Base-by-base conservation (phyloP, 2,329 filamentous ascomycete genomes). In the Boeremia lycopersici region DNA sequence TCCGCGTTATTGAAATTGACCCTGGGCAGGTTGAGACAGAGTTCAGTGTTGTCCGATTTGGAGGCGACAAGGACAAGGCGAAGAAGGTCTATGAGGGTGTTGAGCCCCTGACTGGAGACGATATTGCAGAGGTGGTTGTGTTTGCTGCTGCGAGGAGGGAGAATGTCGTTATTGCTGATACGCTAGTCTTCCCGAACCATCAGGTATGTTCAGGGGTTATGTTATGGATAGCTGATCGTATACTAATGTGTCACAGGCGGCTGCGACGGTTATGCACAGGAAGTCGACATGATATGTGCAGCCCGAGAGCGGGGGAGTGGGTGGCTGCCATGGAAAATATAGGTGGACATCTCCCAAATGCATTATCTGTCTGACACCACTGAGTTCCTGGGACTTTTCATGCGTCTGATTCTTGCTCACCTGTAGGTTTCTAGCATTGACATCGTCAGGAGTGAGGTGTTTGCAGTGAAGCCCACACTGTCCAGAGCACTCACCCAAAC, bases 1-100 rank as follows among this genome's bases (percentile, higher is more conserved):
- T 96, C 59, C 81, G 93, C 51, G 82, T 96, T 57, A 96, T 96
- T 59, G 90, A 91, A 75, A 83, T 97, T 68, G 93, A 96, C 69
- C 93, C 93, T 0, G 93, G 93, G 25, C 92, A 96, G 78, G 92
- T 96, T 41, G 91, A 96, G 82, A 96, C 93, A 39, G 90, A 97
- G 73, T 96, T 97, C 77, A 93, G 89, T 2, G 81, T 96, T 15
- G 90, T 96, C 36, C 83, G 93, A 57, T 96, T 95, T 75, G 87
- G 90, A 60, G 93, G 93, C 5, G 93, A 97, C 74, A 93, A 93
- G 81, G 73, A 82, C 57, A 96, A 96, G 81, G 93, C 93, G 4
- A 90, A 95, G 79, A 89, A 90, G 45, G 91, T 96, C 48, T 96
- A 96, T 75, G 86, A 87, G 87, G 72, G 72, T 2, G 69, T 72